Conservation (phyloP, 345 rosid species). For the Eucalyptus guilfoylei region DNA sequence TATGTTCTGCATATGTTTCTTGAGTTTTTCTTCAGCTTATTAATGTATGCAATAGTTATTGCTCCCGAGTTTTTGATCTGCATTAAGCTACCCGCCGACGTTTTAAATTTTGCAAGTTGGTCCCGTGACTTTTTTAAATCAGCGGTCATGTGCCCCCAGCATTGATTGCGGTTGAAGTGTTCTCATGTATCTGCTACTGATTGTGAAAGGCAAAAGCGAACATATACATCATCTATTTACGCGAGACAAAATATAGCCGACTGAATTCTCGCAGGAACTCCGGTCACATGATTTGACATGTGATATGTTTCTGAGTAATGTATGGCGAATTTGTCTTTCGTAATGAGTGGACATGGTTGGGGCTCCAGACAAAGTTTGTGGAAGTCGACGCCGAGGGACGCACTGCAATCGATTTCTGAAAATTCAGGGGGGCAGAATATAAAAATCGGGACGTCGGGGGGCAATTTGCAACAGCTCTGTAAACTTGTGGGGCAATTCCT, state of each 20-base stretch:
- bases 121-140: neutral
- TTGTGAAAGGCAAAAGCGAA: neutral
- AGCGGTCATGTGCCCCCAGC: neutral
- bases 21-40: too few relatives aligned
- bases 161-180: neutral
- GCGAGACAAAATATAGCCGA: neutral
- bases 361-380: neutral
- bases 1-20: too few relatives aligned
- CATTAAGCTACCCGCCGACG: neutral
- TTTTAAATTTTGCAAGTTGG: too few relatives aligned
- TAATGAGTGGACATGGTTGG: neutral
- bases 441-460: neutral
- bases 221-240: neutral
- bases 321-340: neutral
- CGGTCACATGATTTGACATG: neutral
- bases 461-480: neutral
- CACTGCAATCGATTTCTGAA: neutral
- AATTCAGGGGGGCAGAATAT: neutral
- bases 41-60: too few relatives aligned
- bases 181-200: too few relatives aligned
- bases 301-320: neutral
- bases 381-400: neutral
- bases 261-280: neutral
- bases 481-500: neutral
- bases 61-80: neutral